These are phyloP conservation scores for Lepiota venenata DNA, from an alignment of 768 basidiomycete genomes.

Conservation along the genomic window DNA sequence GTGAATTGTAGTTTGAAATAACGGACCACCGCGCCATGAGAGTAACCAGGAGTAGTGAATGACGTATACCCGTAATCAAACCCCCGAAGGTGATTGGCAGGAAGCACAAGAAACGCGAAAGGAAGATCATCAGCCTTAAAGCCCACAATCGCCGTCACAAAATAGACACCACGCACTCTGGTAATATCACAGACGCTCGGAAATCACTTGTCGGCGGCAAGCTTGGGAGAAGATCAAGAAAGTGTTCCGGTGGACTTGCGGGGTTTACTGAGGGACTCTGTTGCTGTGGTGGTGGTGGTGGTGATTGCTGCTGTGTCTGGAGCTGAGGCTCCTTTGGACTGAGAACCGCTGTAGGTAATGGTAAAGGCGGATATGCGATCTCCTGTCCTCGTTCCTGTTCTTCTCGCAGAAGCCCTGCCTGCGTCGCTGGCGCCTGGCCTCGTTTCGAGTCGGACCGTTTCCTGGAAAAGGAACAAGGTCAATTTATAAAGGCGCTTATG, in stretches of 20 bases:
- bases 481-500: background rate
- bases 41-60: slow-evolving; percentile 12
- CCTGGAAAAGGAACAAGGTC: slow-evolving; percentile 32
- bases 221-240: slow-evolving; percentile 35
- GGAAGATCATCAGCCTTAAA: background rate
- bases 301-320: background rate
- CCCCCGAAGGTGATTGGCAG: background rate
- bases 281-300: background rate
- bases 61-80: slow-evolving; percentile 6
- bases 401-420: slow-evolving; percentile 17
- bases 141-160: background rate
- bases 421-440: slow-evolving; percentile 30
- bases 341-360: background rate
- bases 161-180: slow-evolving; percentile 56
- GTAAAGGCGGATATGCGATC: background rate
- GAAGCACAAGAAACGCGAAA: background rate
- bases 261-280: background rate
- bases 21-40: slow-evolving; percentile 3
- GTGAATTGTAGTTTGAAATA: slow-evolving; percentile 2
- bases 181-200: slow-evolving; percentile 82
- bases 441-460: slow-evolving; percentile 76
- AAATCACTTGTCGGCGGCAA: slow-evolving; percentile 74
- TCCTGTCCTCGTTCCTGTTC: slow-evolving; percentile 29
- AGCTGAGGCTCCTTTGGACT: background rate
- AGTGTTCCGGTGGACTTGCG: background rate